Conservation (phyloP, 805 yeast species). For the Candida takata region DNA sequence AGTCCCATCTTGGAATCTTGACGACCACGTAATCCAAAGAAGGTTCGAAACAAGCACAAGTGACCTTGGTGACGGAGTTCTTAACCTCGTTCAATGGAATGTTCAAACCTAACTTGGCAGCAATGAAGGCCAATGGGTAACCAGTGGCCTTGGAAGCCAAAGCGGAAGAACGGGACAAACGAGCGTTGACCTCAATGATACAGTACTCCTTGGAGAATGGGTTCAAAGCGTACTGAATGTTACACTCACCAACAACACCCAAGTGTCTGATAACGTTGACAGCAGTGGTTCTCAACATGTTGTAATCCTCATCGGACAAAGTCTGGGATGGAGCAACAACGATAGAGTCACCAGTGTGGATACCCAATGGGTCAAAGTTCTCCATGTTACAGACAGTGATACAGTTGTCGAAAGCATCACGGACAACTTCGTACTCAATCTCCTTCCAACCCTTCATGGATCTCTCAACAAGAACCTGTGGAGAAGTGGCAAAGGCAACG, state of each 20-base stretch:
- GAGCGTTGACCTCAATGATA: slow-evolving; percentile 95
- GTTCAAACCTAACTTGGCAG: slow-evolving; percentile 92
- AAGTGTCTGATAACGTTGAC: slow-evolving; percentile 94
- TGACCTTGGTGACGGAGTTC: slow-evolving; percentile 88
- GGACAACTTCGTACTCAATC: slow-evolving; percentile 96
- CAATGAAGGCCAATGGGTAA: slow-evolving; percentile 95
- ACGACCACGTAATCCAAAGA: slow-evolving; percentile 94
- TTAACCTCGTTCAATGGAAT: slow-evolving; percentile 86
- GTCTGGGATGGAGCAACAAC: slow-evolving; percentile 99
- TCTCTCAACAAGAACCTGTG: slow-evolving; percentile 91
- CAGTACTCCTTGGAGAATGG: slow-evolving; percentile 93
- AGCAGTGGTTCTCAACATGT: slow-evolving; percentile 97
- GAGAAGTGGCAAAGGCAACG: slow-evolving; percentile 91
- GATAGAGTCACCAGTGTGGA: slow-evolving; percentile 98
- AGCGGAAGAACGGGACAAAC: slow-evolving; percentile 97
- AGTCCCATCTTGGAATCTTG: slow-evolving; percentile 98
- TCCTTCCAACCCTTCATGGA: slow-evolving; percentile 99
- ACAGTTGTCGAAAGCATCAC: slow-evolving; percentile 96
- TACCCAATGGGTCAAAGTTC: slow-evolving; percentile 96
- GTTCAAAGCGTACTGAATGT: slow-evolving; percentile 92
- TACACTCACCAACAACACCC: slow-evolving; percentile 99
- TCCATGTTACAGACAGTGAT: slow-evolving; percentile 99
- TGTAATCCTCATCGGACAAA: slow-evolving; percentile 90
- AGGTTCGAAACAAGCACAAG: slow-evolving; percentile 97
- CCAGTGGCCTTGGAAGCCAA: slow-evolving; percentile 98